phyloP scores from a whole-genome alignment of 164 flowering plant genomes.

The Annona cherimola region DNA sequence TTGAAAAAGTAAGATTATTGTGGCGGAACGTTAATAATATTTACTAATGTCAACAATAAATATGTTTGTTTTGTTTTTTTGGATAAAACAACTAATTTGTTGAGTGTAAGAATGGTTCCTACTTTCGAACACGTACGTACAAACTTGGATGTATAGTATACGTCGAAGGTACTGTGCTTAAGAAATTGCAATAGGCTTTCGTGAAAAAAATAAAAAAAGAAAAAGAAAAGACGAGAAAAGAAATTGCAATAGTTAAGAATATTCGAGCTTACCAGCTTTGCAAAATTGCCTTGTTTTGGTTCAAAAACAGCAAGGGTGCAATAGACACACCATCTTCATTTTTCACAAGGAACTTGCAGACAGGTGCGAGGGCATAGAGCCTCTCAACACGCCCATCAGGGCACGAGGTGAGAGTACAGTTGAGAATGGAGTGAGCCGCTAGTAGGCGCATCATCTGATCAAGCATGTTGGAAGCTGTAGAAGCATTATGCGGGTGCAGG shows the following conservation, averaged over 20 bases:
- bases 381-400: constrained; percentile 49
- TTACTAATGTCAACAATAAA: no score
- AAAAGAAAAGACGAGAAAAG: neutral
- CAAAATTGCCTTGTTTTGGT: constrained; percentile 85
- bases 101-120: no score
- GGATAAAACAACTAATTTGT: no score
- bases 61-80: no score
- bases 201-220: neutral
- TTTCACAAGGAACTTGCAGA: constrained; percentile 60
- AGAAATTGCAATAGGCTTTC: neutral
- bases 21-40: no score
- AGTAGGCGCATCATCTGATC: constrained; percentile 73
- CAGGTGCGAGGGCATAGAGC: constrained; percentile 70
- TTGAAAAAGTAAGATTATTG: no score
- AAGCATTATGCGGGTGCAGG: constrained; percentile 55
- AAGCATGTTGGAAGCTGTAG: constrained; percentile 50
- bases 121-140: no score
- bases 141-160: no score
- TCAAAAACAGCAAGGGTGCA: constrained; percentile 61
- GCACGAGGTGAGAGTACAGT: constrained; percentile 27
- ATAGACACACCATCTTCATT: constrained; percentile 66
- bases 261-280: constrained; percentile 72
- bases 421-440: constrained; percentile 55
- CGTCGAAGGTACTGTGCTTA: no score
- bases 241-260: neutral